Percentiles rank a stretch among this genome's conserved stretches.
These are phyloP conservation scores for Immersiella caudata DNA, from an alignment of 495 filamentous ascomycete genomes.

Conservation along the genomic window DNA sequence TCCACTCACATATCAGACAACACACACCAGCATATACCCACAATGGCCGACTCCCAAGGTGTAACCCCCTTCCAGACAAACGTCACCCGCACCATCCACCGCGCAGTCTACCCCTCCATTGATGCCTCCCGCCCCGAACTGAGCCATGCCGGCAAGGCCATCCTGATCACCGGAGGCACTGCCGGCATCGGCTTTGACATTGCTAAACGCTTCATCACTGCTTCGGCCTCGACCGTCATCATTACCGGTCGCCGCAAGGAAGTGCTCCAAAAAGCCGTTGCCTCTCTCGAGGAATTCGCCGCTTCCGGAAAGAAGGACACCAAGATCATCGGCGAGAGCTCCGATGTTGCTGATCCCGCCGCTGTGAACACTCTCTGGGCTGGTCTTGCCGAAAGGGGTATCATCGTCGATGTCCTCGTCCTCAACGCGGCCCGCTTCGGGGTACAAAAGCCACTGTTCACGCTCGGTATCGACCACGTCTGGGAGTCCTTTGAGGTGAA, in stretches of 20 bases:
- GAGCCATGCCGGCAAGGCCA: not conserved
- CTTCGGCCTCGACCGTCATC: conserved; percentile 5
- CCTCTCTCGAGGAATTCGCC: conserved; percentile 3
- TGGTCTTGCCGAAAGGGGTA: not conserved
- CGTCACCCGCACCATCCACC: conserved; percentile 1
- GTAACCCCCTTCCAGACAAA: not conserved
- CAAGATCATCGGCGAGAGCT: not conserved
- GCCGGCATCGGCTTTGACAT: conserved; percentile 3
- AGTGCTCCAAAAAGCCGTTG: not conserved
- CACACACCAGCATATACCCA: not conserved
- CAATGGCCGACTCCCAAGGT: not conserved
- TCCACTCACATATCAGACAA: not conserved
- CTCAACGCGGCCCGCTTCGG: conserved; percentile 4
- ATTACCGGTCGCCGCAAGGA: conserved; percentile 9
- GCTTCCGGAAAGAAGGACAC: not conserved
- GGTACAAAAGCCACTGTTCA: not conserved
- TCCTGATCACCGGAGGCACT: conserved; percentile 6
- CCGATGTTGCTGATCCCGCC: not conserved
- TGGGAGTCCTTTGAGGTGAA: conserved; percentile 8
- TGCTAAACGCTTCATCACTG: not conserved
- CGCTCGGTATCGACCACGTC: not conserved
- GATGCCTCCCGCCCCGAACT: conserved; percentile 9
- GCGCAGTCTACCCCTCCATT: not conserved
- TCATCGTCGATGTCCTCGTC: conserved; percentile 1
- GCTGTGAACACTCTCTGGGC: not conserved